A percentile compares a stretch with the other conserved stretches of the same genome.
phyloP scores from a whole-genome alignment of 768 basidiomycete species.

The Mycena belliarum region DNA sequence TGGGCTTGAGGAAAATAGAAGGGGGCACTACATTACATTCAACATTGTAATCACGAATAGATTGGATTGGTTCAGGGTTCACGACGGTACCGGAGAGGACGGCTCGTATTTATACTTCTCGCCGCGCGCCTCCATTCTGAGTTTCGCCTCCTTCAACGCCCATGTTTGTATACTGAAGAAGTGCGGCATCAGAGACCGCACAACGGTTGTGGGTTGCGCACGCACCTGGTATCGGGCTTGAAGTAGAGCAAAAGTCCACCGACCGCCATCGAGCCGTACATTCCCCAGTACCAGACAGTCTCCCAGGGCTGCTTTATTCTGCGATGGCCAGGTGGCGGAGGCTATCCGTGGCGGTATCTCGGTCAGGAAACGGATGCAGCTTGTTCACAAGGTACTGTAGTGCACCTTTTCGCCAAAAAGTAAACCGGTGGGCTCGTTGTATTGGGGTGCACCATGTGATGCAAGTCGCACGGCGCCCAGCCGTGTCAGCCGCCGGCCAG shows the following conservation, averaged over 20 bases:
- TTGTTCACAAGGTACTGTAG: not conserved
- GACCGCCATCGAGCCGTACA: conserved; percentile 85
- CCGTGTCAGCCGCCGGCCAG: conserved; percentile 34
- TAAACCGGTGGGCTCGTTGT: conserved; percentile 86
- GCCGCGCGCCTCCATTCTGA: conserved; percentile 89
- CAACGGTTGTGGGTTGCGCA: not conserved
- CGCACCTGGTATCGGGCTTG: conserved; percentile 92
- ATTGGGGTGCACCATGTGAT: conserved; percentile 79
- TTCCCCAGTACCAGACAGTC: conserved; percentile 84
- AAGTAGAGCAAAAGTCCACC: conserved; percentile 80
- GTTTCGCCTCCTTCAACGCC: conserved; percentile 89
- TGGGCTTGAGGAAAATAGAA: conserved; percentile 27
- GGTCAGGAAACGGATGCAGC: not conserved
- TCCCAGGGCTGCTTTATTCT: conserved; percentile 91
- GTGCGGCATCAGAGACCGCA: not conserved
- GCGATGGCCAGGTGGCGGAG: conserved; percentile 77
- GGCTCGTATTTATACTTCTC: conserved; percentile 86
- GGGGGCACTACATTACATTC: conserved; percentile 10
- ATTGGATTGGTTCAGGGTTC: not conserved
- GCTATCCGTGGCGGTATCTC: conserved; percentile 43
- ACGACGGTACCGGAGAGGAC: conserved; percentile 34
- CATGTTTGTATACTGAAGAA: conserved; percentile 80
- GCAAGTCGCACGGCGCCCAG: conserved; percentile 52
- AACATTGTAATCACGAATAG: conserved; percentile 20
- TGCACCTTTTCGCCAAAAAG: conserved; percentile 88